Conservation (phyloP, 1,284 basidiomycete species). For the Chondrostereum purpureum region DNA sequence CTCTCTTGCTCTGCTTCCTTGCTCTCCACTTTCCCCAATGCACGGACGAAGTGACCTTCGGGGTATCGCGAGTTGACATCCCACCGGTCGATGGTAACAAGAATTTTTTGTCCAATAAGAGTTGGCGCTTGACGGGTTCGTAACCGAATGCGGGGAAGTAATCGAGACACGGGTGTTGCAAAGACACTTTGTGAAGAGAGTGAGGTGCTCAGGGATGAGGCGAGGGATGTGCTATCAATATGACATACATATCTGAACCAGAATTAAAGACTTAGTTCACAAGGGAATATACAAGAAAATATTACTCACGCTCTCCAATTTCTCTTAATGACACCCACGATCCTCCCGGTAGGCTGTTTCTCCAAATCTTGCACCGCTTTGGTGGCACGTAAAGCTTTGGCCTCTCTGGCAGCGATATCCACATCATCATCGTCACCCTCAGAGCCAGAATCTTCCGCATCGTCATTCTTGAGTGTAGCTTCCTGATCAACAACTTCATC, state of each 20-base stretch:
- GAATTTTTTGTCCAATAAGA: constrained; percentile 90
- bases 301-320: constrained; percentile 87
- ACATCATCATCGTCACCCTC: constrained; percentile 40
- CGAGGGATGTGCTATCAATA: constrained; percentile 85
- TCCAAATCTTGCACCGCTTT: constrained; percentile 36
- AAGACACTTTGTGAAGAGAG: constrained; percentile 90
- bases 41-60: constrained; percentile 95
- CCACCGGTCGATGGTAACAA: constrained; percentile 95
- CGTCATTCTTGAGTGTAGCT: constrained; percentile 84
- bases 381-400: constrained; percentile 38
- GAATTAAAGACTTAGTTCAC: constrained; percentile 2
- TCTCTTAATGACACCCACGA: constrained; percentile 90
- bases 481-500: constrained; percentile 95
- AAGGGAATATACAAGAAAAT: not conserved
- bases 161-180: constrained; percentile 88
- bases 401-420: constrained; percentile 48
- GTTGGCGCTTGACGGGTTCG: constrained; percentile 90
- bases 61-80: constrained; percentile 84
- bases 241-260: constrained; percentile 84
- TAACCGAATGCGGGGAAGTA: constrained; percentile 90
- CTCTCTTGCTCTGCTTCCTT: constrained; percentile 98
- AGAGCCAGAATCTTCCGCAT: constrained; percentile 70
- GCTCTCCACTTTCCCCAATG: constrained; percentile 86
- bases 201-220: constrained; percentile 72
- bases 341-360: constrained; percentile 84